A percentile compares a stretch with the other conserved stretches of the same genome.
Evolutionary conservation across 83 land plant genomes (phyloP).

Genomic region (Isoetes engelmannii): DNA sequence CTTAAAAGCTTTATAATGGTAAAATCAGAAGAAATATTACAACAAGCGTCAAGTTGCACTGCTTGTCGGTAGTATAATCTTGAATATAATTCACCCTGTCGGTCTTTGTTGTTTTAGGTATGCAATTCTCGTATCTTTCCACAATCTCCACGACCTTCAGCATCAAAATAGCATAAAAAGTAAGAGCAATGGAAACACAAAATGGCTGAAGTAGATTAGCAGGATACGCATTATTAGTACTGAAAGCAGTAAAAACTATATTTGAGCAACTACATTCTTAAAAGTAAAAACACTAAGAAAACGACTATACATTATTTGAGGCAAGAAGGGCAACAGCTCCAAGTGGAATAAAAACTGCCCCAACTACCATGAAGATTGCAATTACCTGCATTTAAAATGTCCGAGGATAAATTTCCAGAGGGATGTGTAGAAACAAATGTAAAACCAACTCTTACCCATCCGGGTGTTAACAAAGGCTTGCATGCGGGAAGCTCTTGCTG

Average conservation of each 20-base stretch:
- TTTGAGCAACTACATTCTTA: too few relatives aligned
- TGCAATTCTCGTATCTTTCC: conserved; percentile 54
- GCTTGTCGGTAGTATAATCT: conserved; percentile 36
- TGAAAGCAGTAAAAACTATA: neutral
- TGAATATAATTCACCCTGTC: conserved; percentile 40
- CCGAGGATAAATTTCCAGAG: neutral
- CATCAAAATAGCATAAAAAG: neutral
- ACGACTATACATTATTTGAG: conserved; percentile 35
- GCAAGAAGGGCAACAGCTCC: conserved; percentile 57
- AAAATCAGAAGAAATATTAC: conserved; percentile 18
- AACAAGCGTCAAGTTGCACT: conserved; percentile 36
- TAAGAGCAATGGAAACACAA: too few relatives aligned
- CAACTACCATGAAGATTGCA: conserved; percentile 34
- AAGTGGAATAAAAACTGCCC: conserved; percentile 53
- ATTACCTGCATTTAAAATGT: conserved; percentile 40
- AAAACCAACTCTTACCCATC: neutral
- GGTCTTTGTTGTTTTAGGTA: conserved; percentile 27
- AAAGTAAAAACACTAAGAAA: neutral
- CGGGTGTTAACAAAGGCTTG: conserved; percentile 7
- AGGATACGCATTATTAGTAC: too few relatives aligned
- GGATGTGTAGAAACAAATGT: neutral
- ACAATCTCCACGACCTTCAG: conserved; percentile 61
- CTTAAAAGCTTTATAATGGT: too few relatives aligned
- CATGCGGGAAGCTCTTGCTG: conserved; percentile 12
- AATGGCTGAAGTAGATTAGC: too few relatives aligned